Base-by-base conservation (phyloP, 225 moss, liverwort and hornwort genomes). In the Climacium dendroides region DNA sequence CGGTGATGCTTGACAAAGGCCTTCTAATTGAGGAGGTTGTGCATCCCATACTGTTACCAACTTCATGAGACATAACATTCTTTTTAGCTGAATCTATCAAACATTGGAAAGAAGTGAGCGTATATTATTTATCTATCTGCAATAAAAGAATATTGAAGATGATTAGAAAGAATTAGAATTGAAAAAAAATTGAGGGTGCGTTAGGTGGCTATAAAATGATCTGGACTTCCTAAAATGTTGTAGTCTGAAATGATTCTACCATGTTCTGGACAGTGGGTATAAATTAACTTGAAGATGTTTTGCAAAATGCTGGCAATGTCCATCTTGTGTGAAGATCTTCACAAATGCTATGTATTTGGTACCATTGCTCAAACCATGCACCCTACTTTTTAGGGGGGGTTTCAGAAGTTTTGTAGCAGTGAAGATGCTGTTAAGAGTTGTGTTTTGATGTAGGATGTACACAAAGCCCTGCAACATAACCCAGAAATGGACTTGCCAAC, bases 161-260 rank as follows among this genome's bases (percentile, higher is more conserved):
- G 6, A 24, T 9, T 24, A 53, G 15, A n/a, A 35, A 53, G 14
- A 34, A 48, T 14, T 8, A 53, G 9, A 53, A 54, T n/a, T 76
- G 23, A 15, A 3, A 19, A 6, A 7, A 19, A 0, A 0, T 9
- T 47, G 47, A 34, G 8, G 8, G 24, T 34, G 6, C 54, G 76
- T 53, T 22, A 13, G 23, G 52, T 20, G 34, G 14, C 35, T 76
- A n/a, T 54, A n/a, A 24, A n/a, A n/a, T 54, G 54, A 76, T 24
- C 0, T 9, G 6, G 24, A n/a, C n/a, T n/a, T 24, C 24, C 15
- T 53, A 14, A 6, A 23, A 76, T 24, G 54, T 24, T 1, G 23
- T 9, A 24, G 0, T 35, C 35, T 22, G 76, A 76, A 53, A 54
- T n/a, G 76, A 54, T 76, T 53, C 11, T 15, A n/a, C 54, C 54